Evolutionary conservation across 1,284 basidiomycete species (phyloP).

Genomic region (Agroathelia rolfsii): DNA sequence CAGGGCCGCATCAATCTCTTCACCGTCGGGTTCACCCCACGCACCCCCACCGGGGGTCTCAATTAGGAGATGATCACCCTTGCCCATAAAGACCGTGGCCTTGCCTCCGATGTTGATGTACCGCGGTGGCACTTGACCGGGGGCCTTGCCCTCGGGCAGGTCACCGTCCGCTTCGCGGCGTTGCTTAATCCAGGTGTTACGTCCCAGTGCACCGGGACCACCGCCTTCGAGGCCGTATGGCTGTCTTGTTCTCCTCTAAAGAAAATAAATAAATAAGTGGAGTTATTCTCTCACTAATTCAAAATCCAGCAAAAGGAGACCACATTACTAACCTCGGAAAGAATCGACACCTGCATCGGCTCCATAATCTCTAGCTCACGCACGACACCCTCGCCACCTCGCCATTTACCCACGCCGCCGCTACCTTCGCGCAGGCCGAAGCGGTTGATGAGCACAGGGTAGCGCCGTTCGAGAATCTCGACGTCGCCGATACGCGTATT

Average conservation of each 20-base stretch:
- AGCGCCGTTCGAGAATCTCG: constrained; percentile 86
- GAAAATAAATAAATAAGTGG: constrained; percentile 5
- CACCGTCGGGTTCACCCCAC: constrained; percentile 55
- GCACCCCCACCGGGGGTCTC: constrained; percentile 92
- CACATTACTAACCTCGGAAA: constrained; percentile 57
- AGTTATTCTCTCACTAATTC: constrained; percentile 1
- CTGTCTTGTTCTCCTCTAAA: constrained; percentile 72
- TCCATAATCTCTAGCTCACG: constrained; percentile 86
- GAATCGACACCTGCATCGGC: constrained; percentile 77
- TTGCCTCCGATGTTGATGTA: constrained; percentile 90
- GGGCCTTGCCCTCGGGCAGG: constrained; percentile 24
- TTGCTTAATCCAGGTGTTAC: constrained; percentile 87
- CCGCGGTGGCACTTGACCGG: constrained; percentile 29
- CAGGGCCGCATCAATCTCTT: constrained; percentile 17
- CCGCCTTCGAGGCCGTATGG: constrained; percentile 92
- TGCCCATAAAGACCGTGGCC: constrained; percentile 80
- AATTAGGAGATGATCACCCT: constrained; percentile 72
- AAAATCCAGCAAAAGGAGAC: constrained; percentile 7
- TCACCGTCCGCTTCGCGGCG: constrained; percentile 65
- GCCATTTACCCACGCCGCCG: constrained; percentile 70
- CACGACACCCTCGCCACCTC: constrained; percentile 82
- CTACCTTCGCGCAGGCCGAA: constrained; percentile 75
- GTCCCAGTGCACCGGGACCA: constrained; percentile 62
- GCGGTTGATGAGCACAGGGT: constrained; percentile 78
- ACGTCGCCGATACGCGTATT: constrained; percentile 91